Percentiles rank a stretch among this genome's conserved stretches.
Evolutionary conservation across 202 grass and related monocot genomes (phyloP).

Genomic region (Alloteropsis angusta): DNA sequence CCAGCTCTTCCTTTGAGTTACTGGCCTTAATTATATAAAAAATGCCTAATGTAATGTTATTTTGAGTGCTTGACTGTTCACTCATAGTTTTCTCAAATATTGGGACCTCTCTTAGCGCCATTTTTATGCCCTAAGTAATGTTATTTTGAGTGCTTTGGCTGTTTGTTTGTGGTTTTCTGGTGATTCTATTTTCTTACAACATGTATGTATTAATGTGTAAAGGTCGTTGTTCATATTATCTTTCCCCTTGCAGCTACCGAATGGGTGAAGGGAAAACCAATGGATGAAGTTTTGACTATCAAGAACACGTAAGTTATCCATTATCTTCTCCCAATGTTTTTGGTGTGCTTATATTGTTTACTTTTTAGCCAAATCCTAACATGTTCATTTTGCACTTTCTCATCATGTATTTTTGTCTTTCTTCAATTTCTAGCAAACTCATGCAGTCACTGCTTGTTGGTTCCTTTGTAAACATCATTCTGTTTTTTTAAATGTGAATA

Average conservation of each 20-base stretch:
- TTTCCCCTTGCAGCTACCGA: conserved; percentile 51
- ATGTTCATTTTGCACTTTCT: not conserved
- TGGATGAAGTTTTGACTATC: conserved; percentile 63
- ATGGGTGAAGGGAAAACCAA: conserved; percentile 87
- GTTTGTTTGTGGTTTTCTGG: not conserved
- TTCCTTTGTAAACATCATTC: not conserved
- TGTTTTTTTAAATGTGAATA: not conserved
- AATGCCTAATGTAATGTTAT: not conserved
- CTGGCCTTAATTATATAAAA: not conserved
- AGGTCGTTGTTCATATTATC: not conserved
- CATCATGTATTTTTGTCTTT: not conserved
- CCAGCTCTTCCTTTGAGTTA: not conserved
- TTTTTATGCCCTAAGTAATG: not conserved
- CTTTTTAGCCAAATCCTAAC: not conserved
- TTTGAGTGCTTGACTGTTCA: not conserved
- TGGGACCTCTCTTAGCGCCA: not conserved
- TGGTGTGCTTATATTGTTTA: not conserved
- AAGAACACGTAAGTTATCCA: conserved; percentile 66
- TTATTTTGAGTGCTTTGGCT: not conserved
- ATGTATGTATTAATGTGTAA: conserved; percentile 13
- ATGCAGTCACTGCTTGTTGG: not conserved
- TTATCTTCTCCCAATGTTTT: conserved; percentile 6
- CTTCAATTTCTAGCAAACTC: not conserved
- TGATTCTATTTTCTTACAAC: conserved; percentile 33
- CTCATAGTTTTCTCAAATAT: not conserved